Percentiles rank a stretch among this genome's conserved stretches.
Evolutionary conservation across 2,329 filamentous ascomycete species (phyloP).

Genomic region (Kalmusia sp.): DNA sequence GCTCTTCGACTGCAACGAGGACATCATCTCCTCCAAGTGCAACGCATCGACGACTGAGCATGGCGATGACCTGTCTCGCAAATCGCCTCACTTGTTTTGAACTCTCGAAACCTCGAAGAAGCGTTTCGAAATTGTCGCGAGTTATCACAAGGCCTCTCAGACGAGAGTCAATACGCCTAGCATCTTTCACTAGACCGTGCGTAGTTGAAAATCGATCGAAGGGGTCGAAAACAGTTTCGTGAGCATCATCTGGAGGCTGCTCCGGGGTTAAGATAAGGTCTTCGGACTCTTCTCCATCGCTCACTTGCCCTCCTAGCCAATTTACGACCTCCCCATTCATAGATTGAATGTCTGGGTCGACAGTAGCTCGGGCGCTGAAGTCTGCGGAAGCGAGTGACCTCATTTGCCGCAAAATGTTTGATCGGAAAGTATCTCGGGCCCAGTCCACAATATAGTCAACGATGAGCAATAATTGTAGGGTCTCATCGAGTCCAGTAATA

Average conservation of each 20-base stretch:
- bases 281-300: neutral
- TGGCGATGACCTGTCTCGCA: neutral
- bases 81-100: neutral
- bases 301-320: conserved; percentile 11
- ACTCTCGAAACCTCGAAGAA: conserved; percentile 9
- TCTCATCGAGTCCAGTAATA: conserved; percentile 20
- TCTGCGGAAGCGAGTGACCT: conserved; percentile 10
- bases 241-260: neutral
- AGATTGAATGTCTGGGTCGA: conserved; percentile 15
- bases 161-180: conserved; percentile 10
- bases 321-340: conserved; percentile 10
- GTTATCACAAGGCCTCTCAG: conserved; percentile 11
- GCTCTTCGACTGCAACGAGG: conserved; percentile 9
- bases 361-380: neutral
- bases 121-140: conserved; percentile 10
- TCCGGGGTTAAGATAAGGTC: neutral
- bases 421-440: conserved; percentile 24
- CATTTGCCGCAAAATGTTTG: conserved; percentile 24
- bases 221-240: neutral
- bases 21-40: conserved; percentile 9
- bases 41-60: conserved; percentile 1
- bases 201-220: conserved; percentile 1
- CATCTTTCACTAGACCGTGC: conserved; percentile 10
- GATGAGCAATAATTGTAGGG: conserved; percentile 27
- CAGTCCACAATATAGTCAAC: conserved; percentile 31